These are phyloP conservation scores for Cutaneotrichosporon cutaneum DNA, from an alignment of 1,284 basidiomycete genomes.

Conservation along the genomic window DNA sequence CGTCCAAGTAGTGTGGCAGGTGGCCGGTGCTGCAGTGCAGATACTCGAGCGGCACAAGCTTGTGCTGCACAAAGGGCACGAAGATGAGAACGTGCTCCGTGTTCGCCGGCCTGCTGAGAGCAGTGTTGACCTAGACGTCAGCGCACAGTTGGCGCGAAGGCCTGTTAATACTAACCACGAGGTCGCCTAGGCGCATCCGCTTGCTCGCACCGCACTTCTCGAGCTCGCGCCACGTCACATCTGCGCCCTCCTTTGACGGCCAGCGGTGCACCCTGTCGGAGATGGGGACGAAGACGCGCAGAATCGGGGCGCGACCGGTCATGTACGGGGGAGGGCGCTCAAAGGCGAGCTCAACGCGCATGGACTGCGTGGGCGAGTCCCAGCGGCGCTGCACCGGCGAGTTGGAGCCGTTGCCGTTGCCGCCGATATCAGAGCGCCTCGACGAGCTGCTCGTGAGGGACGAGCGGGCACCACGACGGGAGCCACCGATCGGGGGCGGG, in stretches of 20 bases:
- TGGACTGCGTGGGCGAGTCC: conserved; percentile 24
- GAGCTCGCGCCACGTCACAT: conserved; percentile 43
- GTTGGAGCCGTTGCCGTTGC: conserved; percentile 10
- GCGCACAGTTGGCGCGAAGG: conserved; percentile 16
- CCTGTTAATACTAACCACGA: conserved; percentile 37
- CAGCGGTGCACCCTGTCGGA: conserved; percentile 41
- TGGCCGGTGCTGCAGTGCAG: conserved; percentile 39
- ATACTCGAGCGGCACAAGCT: conserved; percentile 50
- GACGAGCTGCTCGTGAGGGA: conserved; percentile 36
- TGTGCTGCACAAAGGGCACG: conserved; percentile 44
- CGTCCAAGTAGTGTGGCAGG: conserved; percentile 49
- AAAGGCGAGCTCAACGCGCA: conserved; percentile 45
- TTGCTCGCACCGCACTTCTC: conserved; percentile 51
- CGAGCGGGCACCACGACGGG: conserved; percentile 21
- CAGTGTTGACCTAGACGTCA: conserved; percentile 41
- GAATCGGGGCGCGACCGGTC: conserved; percentile 46
- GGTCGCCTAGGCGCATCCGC: conserved; percentile 48
- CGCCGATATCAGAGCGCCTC: conserved; percentile 29
- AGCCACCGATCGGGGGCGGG: conserved; percentile 31
- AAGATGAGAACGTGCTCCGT: conserved; percentile 47
- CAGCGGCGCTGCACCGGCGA: conserved; percentile 28
- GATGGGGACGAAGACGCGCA: conserved; percentile 51
- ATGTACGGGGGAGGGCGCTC: conserved; percentile 49
- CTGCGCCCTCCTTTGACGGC: conserved; percentile 51
- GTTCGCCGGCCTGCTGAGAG: conserved; percentile 37